Evolutionary conservation across 2,329 filamentous ascomycete genomes (phyloP).

Genomic region (Talaromyces sp.): DNA sequence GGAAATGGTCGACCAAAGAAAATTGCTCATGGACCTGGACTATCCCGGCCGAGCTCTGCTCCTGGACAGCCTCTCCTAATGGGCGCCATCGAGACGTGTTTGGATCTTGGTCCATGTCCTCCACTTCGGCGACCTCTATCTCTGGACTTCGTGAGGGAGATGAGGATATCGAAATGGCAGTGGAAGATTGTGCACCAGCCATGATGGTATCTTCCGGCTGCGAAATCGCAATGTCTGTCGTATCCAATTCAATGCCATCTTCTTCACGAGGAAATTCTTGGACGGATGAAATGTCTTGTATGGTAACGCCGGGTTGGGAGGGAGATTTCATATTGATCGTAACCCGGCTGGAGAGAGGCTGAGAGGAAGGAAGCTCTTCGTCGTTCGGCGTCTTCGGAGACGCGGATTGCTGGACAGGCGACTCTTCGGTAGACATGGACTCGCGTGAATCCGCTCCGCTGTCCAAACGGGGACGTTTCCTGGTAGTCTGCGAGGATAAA

Average conservation of each 20-base stretch:
- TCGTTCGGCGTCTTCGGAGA: conserved; percentile 20
- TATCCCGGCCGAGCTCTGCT: conserved; percentile 29
- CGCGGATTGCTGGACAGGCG: conserved; percentile 30
- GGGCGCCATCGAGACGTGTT: conserved; percentile 45
- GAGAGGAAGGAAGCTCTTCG: conserved; percentile 29
- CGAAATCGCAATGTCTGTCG: conserved; percentile 17
- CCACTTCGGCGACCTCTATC: conserved; percentile 49
- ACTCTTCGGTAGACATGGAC: conserved; percentile 29
- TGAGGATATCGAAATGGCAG: conserved; percentile 42
- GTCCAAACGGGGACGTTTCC: conserved; percentile 49
- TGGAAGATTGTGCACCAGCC: conserved; percentile 24
- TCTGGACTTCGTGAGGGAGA: conserved; percentile 46
- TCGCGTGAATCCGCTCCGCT: conserved; percentile 40
- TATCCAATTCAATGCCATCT: conserved; percentile 16
- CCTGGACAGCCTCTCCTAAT: conserved; percentile 34
- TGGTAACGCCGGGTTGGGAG: conserved; percentile 11
- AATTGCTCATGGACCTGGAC: conserved; percentile 35
- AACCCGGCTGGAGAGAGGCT: conserved; percentile 43
- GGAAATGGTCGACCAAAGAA: conserved; percentile 37
- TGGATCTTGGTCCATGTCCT: conserved; percentile 50
- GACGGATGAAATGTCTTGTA: not conserved
- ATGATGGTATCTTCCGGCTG: conserved; percentile 20
- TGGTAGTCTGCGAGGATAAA: conserved; percentile 35
- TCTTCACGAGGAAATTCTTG: conserved; percentile 19
- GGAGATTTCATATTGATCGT: conserved; percentile 49